Base-by-base conservation (phyloP, 495 filamentous ascomycete species). In the Xylaria venustula region DNA sequence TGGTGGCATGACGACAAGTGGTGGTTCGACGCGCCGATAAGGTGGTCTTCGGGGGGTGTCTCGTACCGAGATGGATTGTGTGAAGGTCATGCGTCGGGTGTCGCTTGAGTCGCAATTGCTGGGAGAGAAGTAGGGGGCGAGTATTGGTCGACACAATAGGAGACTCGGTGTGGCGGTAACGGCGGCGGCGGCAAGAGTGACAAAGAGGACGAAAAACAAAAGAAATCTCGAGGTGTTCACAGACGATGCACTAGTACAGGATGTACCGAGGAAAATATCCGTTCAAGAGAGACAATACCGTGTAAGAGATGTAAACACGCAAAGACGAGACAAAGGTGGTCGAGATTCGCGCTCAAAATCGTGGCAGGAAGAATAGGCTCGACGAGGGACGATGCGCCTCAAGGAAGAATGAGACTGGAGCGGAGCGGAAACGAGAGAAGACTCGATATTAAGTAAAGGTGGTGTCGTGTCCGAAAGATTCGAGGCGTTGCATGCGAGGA, bases 1-100 rank as follows among this genome's bases (percentile, higher is more conserved):
- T 80, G 81, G 74, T 80, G 80, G 81, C 84, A 85, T 85, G 79
- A 81, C 83, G 78, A 78, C 79, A 73, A 67, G 67, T 69, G 73
- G 71, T 63, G 68, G 54, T 50, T 63, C 65, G 72, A 76, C 73
- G 77, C 70, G 73, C 36, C 69, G 62, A 67, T 62, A 63, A 42
- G 55, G 28, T 30, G 58, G 50, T 66, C 47, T 30, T 53, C n/a
- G 47, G 46, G 62, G 40, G 53, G 66, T 46, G 40, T 64, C 53
- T 50, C 61, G 45, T 45, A 45, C 42, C 36, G 25, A 48, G 8
- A 42, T 6, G 64, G 32, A 36, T 58, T 36, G 52, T 56, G 25
- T 15, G 52, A 47, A 8, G 26, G 12, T 51, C 68, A 63, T 67
- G 32, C 52, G 63, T 65, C 55, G 34, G 54, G 19, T 7, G 57